Evolutionary conservation across 495 filamentous ascomycete genomes (phyloP), one percentile per base, ranked within the genome.

Genomic region (Hyaloscypha variabilis): DNA sequence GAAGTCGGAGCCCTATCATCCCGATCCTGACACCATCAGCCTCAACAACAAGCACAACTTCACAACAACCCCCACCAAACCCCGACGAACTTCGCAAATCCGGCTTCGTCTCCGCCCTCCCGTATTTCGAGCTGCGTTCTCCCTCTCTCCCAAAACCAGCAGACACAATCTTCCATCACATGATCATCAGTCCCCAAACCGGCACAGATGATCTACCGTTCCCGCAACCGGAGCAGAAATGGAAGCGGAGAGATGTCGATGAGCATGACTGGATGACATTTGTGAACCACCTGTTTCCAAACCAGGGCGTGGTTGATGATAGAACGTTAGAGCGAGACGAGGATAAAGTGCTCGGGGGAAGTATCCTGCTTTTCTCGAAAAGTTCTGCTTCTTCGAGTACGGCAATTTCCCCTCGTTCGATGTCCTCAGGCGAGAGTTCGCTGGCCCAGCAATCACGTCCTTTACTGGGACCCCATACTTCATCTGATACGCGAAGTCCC

Each of bases 51-150:
- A 57, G 11, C 55, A 58, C 31, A 0, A 29, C 26, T 24, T 23
- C 23, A 4, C 53, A 3, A 1, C 24, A 5, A 34, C 14, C 55
- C 6, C 55, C 23, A 17, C n/a, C 26, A 13, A 23, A 58, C n/a
- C 28, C n/a, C 55, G 23, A 42, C 30, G 60, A 63, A 13, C 60
- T 63, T 6, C 25, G 30, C 19, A 53, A 52, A 25, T 46, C 49
- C 4, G 60, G 60, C 5, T 63, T 63, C 52, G 30, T 63, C 60
- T 63, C 60, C 31, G 60, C 60, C 11, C 17, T 23, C 21, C 24
- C 60, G 13, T 63, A 63, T 52, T 63, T 63, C 52, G 49, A 63
- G 29, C 25, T 63, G 29, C 60, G 60, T 11, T 30, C 46, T 23
- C 29, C 24, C 2, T 17, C 10, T 0, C 19, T 55, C 3, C 24